A percentile compares a stretch with the other conserved stretches of the same genome.
Conservation (phyloP, 768 basidiomycete species). For the Sporobolomyces phaffii region DNA sequence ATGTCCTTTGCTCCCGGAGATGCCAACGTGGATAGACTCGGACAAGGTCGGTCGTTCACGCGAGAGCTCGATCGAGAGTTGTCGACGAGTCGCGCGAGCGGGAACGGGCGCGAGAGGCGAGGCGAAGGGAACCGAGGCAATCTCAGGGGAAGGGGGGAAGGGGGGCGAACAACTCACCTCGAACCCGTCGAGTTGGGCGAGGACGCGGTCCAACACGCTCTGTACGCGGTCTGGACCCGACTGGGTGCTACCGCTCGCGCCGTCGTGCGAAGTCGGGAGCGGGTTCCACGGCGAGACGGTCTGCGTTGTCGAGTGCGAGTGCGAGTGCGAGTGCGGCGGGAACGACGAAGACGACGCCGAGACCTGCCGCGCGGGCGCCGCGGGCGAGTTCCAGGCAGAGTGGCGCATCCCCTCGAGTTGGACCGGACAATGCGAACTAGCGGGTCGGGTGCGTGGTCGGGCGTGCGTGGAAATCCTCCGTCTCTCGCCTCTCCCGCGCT, state of each 20-base stretch:
- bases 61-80: too few species aligned
- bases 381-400: slow-evolving; percentile 18
- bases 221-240: slow-evolving; percentile 12
- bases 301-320: not conserved
- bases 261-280: not conserved
- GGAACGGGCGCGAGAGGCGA: too few species aligned
- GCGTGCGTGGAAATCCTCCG: not conserved
- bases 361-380: not conserved
- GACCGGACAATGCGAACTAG: not conserved
- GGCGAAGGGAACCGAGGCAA: not conserved
- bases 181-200: slow-evolving; percentile 34
- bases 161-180: slow-evolving; percentile 17
- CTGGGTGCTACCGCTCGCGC: slow-evolving; percentile 1
- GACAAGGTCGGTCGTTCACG: too few species aligned
- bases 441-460: not conserved
- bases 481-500: not conserved
- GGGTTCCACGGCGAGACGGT: slow-evolving; percentile 6
- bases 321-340: not conserved
- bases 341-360: not conserved
- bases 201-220: slow-evolving; percentile 32
- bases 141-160: not conserved
- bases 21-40: too few species aligned
- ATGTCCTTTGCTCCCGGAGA: not conserved
- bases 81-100: not conserved
- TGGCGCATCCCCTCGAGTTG: not conserved